Evolutionary conservation across 1,139 yeast species (phyloP).

Genomic region (Eremothecium cymbalariae): DNA sequence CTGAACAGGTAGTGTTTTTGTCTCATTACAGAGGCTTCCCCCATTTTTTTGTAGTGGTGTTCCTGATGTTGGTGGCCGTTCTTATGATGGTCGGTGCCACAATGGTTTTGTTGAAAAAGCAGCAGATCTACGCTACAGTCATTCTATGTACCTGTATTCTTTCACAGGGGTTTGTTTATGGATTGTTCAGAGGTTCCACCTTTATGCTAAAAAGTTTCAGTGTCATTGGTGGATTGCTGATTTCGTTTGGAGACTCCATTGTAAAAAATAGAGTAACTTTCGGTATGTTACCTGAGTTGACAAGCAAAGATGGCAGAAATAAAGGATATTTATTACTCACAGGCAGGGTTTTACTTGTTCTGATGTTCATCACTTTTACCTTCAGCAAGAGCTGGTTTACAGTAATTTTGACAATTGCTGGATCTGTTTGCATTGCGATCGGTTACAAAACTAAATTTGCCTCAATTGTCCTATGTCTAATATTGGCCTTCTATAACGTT

Average conservation of each 20-base stretch:
- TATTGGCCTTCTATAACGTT: slow-evolving; percentile 69
- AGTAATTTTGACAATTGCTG: slow-evolving; percentile 58
- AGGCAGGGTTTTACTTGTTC: slow-evolving; percentile 79
- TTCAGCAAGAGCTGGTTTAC: slow-evolving; percentile 68
- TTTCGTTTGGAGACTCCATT: slow-evolving; percentile 85
- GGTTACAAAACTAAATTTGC: slow-evolving; percentile 92
- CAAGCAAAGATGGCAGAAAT: slow-evolving; percentile 65
- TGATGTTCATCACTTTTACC: slow-evolving; percentile 80
- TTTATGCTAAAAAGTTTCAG: slow-evolving; percentile 82
- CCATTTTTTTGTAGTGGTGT: slow-evolving; percentile 64
- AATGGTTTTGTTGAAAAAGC: slow-evolving; percentile 61
- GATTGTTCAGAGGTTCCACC: slow-evolving; percentile 71
- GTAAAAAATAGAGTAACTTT: slow-evolving; percentile 69
- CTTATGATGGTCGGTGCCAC: slow-evolving; percentile 71
- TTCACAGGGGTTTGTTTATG: slow-evolving; percentile 83
- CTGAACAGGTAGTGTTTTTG: slow-evolving; percentile 79
- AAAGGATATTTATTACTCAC: slow-evolving; percentile 81
- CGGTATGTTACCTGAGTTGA: slow-evolving; percentile 82
- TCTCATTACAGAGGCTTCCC: slow-evolving; percentile 76
- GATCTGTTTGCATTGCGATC: slow-evolving; percentile 72
- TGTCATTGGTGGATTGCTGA: slow-evolving; percentile 84
- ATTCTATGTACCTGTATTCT: slow-evolving; percentile 66
- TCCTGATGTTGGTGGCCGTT: slow-evolving; percentile 55
- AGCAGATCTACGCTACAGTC: slow-evolving; percentile 63
- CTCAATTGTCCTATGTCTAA: slow-evolving; percentile 67